Evolutionary conservation across 129 eudicot species (phyloP).

Genomic region (Tagetes patula): DNA sequence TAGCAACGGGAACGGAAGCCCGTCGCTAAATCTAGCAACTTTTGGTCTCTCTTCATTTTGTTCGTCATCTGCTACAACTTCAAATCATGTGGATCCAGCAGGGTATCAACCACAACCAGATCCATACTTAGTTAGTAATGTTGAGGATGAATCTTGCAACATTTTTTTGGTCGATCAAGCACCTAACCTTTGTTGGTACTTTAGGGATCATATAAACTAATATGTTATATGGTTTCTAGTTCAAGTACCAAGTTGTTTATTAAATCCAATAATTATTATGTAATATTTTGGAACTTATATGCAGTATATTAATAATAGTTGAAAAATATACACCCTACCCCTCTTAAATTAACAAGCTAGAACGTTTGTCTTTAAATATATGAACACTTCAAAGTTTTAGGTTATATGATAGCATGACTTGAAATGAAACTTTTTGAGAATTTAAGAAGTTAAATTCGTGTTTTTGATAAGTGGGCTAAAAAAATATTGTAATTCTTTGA

Average conservation of each 20-base stretch:
- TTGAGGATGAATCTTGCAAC: conserved; percentile 52
- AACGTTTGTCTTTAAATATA: too few relatives aligned
- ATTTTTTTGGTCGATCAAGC: conserved; percentile 66
- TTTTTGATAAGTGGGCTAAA: too few relatives aligned
- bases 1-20: conserved; percentile 19
- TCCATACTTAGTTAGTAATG: conserved; percentile 32
- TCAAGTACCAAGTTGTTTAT: conserved; percentile 21
- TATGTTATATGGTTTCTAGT: conserved; percentile 8
- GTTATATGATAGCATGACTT: too few relatives aligned
- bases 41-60: conserved; percentile 25
- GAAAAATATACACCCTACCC: background rate
- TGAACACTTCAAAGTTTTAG: too few relatives aligned
- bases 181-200: conserved; percentile 56
- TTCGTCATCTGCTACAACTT: conserved; percentile 26
- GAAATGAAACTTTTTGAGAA: too few relatives aligned
- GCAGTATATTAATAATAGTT: conserved; percentile 23
- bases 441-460: too few relatives aligned
- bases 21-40: conserved; percentile 21
- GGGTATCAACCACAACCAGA: conserved; percentile 40
- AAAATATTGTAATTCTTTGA: too few relatives aligned
- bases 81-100: conserved; percentile 31
- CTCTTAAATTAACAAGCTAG: background rate
- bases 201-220: conserved; percentile 44
- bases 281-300: conserved; percentile 26
- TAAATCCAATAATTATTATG: conserved; percentile 30